These are phyloP conservation scores for Daldinia sp. DNA, from an alignment of 2,329 filamentous ascomycete species.

Conservation along the genomic window DNA sequence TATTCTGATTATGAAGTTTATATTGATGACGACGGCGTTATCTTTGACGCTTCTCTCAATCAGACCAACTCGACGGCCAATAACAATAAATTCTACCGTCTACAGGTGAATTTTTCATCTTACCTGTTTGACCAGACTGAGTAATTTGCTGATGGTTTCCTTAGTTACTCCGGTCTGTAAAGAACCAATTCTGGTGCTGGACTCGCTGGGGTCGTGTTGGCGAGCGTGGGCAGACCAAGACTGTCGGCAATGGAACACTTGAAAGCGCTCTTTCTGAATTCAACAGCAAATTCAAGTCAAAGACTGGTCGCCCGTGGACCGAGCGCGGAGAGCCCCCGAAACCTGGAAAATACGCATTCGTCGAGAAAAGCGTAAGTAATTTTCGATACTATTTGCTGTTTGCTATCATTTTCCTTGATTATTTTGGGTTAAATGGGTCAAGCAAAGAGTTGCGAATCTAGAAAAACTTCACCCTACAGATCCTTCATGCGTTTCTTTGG, in stretches of 20 bases:
- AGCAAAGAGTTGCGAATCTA: background rate
- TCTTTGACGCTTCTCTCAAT: conserved; percentile 84
- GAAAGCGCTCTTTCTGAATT: conserved; percentile 63
- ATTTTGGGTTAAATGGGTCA: background rate
- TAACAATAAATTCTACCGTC: conserved; percentile 85
- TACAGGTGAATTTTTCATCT: conserved; percentile 67
- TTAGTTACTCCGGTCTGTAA: conserved; percentile 59
- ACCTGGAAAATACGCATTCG: conserved; percentile 79
- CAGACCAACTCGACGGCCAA: conserved; percentile 79
- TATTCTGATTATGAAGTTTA: conserved; percentile 66
- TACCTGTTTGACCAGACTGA: background rate
- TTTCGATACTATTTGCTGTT: background rate
- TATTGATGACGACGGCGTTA: conserved; percentile 73
- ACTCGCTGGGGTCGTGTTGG: conserved; percentile 86
- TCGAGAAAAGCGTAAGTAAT: conserved; percentile 70
- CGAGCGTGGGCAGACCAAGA: conserved; percentile 64
- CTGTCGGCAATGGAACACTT: conserved; percentile 59
- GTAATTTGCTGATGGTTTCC: conserved; percentile 14
- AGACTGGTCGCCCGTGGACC: conserved; percentile 69
- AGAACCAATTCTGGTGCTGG: conserved; percentile 70
- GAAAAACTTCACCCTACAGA: background rate
- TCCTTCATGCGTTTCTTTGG: background rate
- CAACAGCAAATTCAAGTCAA: conserved; percentile 72
- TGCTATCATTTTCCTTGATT: background rate
- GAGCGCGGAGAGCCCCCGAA: conserved; percentile 68